Percentiles rank a stretch among this genome's conserved stretches.
Conservation (phyloP, 2,329 filamentous ascomycete genomes). For the Tolypocladium cylindrosporum region DNA sequence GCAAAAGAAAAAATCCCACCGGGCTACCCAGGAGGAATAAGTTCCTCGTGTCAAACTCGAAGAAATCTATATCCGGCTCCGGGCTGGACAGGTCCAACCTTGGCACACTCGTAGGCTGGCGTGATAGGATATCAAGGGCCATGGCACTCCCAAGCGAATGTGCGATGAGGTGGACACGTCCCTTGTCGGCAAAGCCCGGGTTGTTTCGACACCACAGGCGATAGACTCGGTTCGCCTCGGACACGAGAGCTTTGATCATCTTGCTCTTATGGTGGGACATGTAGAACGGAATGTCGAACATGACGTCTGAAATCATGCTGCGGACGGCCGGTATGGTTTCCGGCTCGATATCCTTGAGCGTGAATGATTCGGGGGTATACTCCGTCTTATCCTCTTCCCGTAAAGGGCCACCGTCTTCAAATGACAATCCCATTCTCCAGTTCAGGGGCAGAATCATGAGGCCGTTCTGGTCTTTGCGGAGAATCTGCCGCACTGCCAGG, state of each 20-base stretch:
- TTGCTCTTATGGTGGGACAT: slow-evolving; percentile 92
- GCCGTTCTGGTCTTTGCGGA: slow-evolving; percentile 70
- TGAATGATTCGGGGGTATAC: slow-evolving; percentile 49
- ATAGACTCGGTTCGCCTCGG: slow-evolving; percentile 93
- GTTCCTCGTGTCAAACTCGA: slow-evolving; percentile 87
- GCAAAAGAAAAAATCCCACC: slow-evolving; percentile 81
- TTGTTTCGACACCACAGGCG: slow-evolving; percentile 92
- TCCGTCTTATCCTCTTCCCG: slow-evolving; percentile 40
- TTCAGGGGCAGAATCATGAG: slow-evolving; percentile 94
- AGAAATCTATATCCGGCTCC: slow-evolving; percentile 45
- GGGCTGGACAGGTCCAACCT: slow-evolving; percentile 30
- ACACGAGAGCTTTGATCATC: slow-evolving; percentile 83
- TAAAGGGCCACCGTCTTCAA: slow-evolving; percentile 67
- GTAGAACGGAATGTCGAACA: slow-evolving; percentile 97
- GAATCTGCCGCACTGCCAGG: slow-evolving; percentile 61
- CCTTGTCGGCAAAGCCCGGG: slow-evolving; percentile 68
- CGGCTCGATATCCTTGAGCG: slow-evolving; percentile 83
- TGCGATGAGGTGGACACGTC: slow-evolving; percentile 83
- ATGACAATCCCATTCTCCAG: slow-evolving; percentile 80
- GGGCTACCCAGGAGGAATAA: slow-evolving; percentile 87
- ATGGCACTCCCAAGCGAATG: slow-evolving; percentile 93
- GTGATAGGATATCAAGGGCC: slow-evolving; percentile 82
- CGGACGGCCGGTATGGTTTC: slow-evolving; percentile 85
- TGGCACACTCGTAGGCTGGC: slow-evolving; percentile 68
- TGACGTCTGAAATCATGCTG: slow-evolving; percentile 89